Percentiles rank a stretch among this genome's conserved stretches.
Conservation (phyloP, 805 yeast species). For the Wickerhamomyces canadensis region DNA sequence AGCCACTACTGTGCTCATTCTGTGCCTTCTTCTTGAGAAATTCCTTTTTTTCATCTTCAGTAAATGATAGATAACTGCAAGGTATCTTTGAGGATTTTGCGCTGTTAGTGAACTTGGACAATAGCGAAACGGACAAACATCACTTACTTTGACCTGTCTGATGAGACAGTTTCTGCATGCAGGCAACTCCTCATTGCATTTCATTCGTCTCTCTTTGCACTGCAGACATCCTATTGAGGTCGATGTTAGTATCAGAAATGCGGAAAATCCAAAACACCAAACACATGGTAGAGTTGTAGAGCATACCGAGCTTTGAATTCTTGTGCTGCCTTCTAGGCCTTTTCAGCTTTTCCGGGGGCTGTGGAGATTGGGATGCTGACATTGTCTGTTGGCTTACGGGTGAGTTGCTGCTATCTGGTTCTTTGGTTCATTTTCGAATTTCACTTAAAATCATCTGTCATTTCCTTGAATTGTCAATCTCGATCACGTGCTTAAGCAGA, state of each 20-base stretch:
- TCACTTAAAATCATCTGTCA: too few species aligned
- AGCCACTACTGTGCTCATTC: not conserved
- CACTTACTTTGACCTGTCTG: slow-evolving; percentile 20
- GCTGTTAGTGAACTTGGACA: too few species aligned
- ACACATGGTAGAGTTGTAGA: too few species aligned
- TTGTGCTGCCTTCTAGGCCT: slow-evolving; percentile 22
- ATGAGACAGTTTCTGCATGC: slow-evolving; percentile 39
- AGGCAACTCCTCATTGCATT: slow-evolving; percentile 46
- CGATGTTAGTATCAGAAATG: too few species aligned
- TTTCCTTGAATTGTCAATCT: too few species aligned
- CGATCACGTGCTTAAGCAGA: not conserved
- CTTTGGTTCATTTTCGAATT: too few species aligned
- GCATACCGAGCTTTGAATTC: slow-evolving; percentile 28
- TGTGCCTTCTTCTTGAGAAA: slow-evolving; percentile 9
- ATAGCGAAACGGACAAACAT: not conserved
- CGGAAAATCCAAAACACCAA: too few species aligned
- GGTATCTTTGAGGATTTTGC: slow-evolving; percentile 15
- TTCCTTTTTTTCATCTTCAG: slow-evolving; percentile 14
- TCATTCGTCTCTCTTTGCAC: slow-evolving; percentile 45
- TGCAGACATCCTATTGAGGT: slow-evolving; percentile 41
- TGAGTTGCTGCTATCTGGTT: too few species aligned
- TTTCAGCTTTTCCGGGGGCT: slow-evolving; percentile 4
- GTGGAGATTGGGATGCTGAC: too few species aligned
- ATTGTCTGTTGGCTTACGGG: too few species aligned
- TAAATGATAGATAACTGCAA: slow-evolving; percentile 21